These are phyloP conservation scores for Pleurotus ostreatus DNA, from an alignment of 768 basidiomycete species.

Conservation along the genomic window DNA sequence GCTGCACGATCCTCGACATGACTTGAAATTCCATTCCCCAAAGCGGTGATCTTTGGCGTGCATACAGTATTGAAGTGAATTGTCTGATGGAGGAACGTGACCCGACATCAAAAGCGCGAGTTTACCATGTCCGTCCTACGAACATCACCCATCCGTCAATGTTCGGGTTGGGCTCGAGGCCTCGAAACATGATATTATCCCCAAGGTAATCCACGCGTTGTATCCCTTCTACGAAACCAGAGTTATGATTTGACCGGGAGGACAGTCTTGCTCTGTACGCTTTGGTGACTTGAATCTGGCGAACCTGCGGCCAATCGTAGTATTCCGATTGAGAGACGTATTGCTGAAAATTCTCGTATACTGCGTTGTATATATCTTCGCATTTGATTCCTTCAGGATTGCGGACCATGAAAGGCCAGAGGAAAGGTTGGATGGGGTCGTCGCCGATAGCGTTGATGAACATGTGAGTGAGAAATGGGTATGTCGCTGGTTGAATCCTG, in stretches of 20 bases:
- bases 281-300: conserved; percentile 26
- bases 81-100: no score
- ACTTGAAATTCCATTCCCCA: no score
- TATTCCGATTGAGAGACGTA: conserved; percentile 31
- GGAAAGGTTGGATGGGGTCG: conserved; percentile 41
- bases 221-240: conserved; percentile 18
- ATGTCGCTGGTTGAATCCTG: conserved; percentile 55
- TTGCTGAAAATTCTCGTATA: conserved; percentile 41
- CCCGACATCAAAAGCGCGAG: no score
- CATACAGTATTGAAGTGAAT: no score
- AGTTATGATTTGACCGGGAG: conserved; percentile 7
- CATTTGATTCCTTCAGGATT: conserved; percentile 45
- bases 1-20: no score
- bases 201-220: conserved; percentile 47
- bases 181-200: conserved; percentile 43
- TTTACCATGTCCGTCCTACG: conserved; percentile 8
- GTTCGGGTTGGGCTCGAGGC: conserved; percentile 46
- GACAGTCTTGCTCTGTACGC: conserved; percentile 25
- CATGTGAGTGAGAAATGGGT: conserved; percentile 55
- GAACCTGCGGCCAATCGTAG: conserved; percentile 27
- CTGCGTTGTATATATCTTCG: conserved; percentile 46
- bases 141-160: conserved; percentile 42
- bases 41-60: no score
- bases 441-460: conserved; percentile 50
- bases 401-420: conserved; percentile 51